Evolutionary conservation across 192 early-diverging fungal genomes (phyloP).

Genomic region (Coemansia aciculifera): DNA sequence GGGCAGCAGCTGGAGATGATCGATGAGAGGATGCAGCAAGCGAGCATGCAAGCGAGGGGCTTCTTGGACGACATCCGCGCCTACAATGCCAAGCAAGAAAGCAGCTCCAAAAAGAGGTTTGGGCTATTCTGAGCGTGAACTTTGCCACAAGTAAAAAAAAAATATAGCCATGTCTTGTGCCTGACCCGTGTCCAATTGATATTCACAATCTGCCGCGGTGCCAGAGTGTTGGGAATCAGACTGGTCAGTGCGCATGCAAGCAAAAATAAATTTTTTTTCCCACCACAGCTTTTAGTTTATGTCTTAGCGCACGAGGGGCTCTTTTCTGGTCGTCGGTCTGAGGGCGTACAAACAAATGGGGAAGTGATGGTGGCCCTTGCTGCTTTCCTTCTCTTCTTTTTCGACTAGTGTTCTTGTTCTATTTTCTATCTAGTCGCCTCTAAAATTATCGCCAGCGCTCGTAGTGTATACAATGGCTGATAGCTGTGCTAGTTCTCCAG

Average conservation of each 20-base stretch:
- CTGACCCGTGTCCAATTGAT: neutral
- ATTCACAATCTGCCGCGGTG: no score
- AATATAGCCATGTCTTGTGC: neutral
- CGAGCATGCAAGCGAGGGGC: slow-evolving; percentile 21
- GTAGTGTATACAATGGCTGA: neutral
- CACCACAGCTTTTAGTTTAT: neutral
- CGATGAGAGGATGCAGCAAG: slow-evolving; percentile 19
- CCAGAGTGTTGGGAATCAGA: neutral
- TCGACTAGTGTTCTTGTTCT: neutral
- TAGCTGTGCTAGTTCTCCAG: slow-evolving; percentile 4
- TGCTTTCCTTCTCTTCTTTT: slow-evolving; percentile 2
- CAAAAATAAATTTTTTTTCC: neutral
- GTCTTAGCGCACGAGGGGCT: neutral
- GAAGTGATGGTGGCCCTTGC: neutral
- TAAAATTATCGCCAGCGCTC: neutral
- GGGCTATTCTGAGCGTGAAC: slow-evolving; percentile 31
- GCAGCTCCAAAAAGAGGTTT: slow-evolving; percentile 30
- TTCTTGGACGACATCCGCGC: slow-evolving; percentile 42
- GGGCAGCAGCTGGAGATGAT: slow-evolving; percentile 37
- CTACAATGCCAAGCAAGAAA: slow-evolving; percentile 46
- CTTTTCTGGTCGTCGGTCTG: neutral
- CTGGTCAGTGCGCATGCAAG: neutral
- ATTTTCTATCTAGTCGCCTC: neutral
- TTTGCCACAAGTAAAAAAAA: neutral
- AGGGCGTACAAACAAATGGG: neutral